Evolutionary conservation across 805 yeast species (phyloP), one percentile per base, ranked within the genome.

Genomic region (Starmerella cellae): DNA sequence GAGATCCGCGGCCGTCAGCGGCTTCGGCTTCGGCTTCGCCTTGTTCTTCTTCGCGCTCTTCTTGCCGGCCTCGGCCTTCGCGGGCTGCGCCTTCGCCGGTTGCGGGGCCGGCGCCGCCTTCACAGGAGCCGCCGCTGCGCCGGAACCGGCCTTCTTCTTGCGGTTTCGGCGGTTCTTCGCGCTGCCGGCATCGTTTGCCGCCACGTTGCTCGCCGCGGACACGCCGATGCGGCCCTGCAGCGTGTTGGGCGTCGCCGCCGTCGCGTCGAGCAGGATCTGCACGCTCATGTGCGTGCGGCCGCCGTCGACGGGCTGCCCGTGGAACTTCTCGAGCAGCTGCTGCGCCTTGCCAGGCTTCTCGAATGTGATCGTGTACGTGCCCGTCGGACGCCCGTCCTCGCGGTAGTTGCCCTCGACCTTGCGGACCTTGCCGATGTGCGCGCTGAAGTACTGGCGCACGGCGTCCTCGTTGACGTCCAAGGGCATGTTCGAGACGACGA

Each of bases 281-380:
- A 76, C 65, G 63, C 73, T 80, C 70, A 91, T 73, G 61, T 70
- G 79, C 52, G 74, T 62, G 47, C 77, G 71, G 47, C 96, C 96
- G 42, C 78, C 78, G 60, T 91, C 98, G 55, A 91, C 82, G 57
- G 95, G 87, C 35, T 94, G 88, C 58, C 91, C 88, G 63, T 88
- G 82, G 68, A 79, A 88, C 57, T 77, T 78, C 57, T 76, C 74
- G 56, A 82, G 82, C 38, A 95, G 94, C 56, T 67, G 70, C 48
- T 73, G 65, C 40, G 97, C 97, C 60, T 71, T 70, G 46, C 77
- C 77, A 39, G 73, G 61, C 45, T 70, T 68, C 58, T 67, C 75
- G 70, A 91, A 91, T 45, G 78, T 69, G 56, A 91, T 74, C 44
- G 91, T 84, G 49, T 94, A 95, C 67, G 77, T 74, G 64, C 98